Evolutionary conservation across 176 grass and related monocot species (phyloP).

Genomic region (Miscanthus lutarioriparius): DNA sequence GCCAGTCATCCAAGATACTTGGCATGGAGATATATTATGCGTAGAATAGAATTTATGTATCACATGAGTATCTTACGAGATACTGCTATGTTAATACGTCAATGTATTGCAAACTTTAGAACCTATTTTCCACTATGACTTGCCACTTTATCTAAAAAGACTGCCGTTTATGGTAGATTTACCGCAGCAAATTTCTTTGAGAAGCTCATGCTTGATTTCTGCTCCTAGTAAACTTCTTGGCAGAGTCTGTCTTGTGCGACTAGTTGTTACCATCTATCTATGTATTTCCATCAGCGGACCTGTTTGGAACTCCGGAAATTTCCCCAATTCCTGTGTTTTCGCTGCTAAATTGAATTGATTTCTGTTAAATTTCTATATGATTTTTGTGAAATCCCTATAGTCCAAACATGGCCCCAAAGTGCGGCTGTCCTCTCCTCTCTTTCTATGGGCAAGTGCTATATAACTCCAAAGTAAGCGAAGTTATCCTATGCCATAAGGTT

Average conservation of each 20-base stretch:
- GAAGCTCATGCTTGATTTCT: constrained; percentile 7
- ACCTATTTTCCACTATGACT: constrained; percentile 33
- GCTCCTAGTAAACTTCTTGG: background rate
- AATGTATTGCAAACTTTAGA: constrained; percentile 37
- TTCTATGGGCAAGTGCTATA: background rate
- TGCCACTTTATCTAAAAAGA: constrained; percentile 15
- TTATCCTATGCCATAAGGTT: background rate
- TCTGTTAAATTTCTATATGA: background rate
- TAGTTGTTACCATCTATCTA: background rate
- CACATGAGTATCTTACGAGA: constrained; percentile 45
- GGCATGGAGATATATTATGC: constrained; percentile 99
- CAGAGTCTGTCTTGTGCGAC: background rate
- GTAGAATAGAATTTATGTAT: constrained; percentile 55
- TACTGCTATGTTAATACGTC: constrained; percentile 40
- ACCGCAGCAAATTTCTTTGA: constrained; percentile 40
- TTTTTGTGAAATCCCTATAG: background rate
- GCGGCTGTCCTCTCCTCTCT: background rate
- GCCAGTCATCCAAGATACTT: constrained; percentile 90
- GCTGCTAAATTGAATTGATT: background rate
- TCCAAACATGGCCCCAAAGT: background rate
- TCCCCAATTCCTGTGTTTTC: background rate
- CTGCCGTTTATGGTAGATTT: constrained; percentile 39
- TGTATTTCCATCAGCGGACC: background rate
- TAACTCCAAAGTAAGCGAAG: background rate
- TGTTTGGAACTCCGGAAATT: background rate